Evolutionary conservation across 768 basidiomycete genomes (phyloP).

Genomic region (Leucocoprinus birnbaumii): DNA sequence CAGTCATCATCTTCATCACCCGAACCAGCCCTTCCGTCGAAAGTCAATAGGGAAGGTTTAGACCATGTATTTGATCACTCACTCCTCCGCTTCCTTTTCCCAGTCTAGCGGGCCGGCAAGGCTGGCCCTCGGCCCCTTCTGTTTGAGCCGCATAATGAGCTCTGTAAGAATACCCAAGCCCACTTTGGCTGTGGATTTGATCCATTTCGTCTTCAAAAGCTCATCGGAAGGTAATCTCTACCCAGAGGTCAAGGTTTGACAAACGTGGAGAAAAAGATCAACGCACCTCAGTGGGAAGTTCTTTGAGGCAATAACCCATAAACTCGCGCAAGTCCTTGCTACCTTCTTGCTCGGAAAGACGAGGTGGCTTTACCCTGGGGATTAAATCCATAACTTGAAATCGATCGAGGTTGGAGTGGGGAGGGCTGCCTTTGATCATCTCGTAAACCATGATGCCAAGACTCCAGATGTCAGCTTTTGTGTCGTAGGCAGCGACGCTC

Average conservation of each 20-base stretch:
- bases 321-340: constrained; percentile 89
- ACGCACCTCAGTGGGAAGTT: constrained; percentile 74
- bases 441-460: constrained; percentile 95
- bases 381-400: constrained; percentile 89
- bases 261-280: background rate
- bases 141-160: constrained; percentile 73
- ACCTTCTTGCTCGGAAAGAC: constrained; percentile 73
- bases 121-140: constrained; percentile 74
- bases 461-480: constrained; percentile 98
- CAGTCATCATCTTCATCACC: constrained; percentile 45
- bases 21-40: constrained; percentile 10
- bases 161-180: constrained; percentile 74
- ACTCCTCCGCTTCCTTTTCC: constrained; percentile 62
- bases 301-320: constrained; percentile 76
- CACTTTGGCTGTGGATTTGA: constrained; percentile 69
- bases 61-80: background rate
- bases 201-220: constrained; percentile 85
- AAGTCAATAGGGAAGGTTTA: background rate
- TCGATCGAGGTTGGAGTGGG: constrained; percentile 85
- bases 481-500: constrained; percentile 86
- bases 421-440: constrained; percentile 95
- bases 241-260: constrained; percentile 6
- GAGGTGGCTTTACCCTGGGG: constrained; percentile 79
- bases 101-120: constrained; percentile 69
- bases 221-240: constrained; percentile 91